Base-by-base conservation (phyloP, 768 basidiomycete genomes). In the Paxillus involutus region DNA sequence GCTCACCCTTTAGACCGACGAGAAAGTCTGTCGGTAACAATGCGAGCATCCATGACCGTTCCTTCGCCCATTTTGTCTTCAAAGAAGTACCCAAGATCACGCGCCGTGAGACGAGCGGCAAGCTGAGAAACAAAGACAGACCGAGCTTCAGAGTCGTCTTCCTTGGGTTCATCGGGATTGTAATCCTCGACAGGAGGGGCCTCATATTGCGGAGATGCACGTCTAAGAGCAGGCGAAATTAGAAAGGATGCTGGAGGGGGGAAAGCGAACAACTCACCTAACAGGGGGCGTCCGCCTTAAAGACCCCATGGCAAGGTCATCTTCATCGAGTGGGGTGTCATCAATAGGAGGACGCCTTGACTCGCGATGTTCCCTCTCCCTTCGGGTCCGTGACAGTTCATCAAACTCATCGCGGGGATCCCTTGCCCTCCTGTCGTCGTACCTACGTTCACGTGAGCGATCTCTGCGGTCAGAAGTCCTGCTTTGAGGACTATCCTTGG, bases 81-180 rank as follows among this genome's bases (percentile, higher is more conserved):
- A 68, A 99, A 98, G 79, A 99, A 99, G 75, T 94, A 91, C 60
- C 95, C 95, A 74, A 99, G 78, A 77, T 99, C 97, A 70, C 94
- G 86, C 63, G 95, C 94, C 55, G 95, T 98, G 70, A 98, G 84
- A 67, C 94, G 88, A 57, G 94, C 94, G 64, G 97, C 93, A 69
- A 99, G 86, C 76, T 98, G 97, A 64, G 95, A 96, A 69, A 97
- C 94, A 75, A 98, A 98, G 62, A 98, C 93, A 64, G 97, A 98
- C 72, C 97, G 89, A 67, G 92, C 89, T 84, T 98, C 97, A 52
- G 93, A 94, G 68, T 98, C 96, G 69, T 98, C 94, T 72, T 94
- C 92, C 64, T 88, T 89, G 7, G 89, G 88, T 59, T 98, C 94
- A 61, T 96, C 92, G 30, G 87, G 86, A 59, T 88, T 89, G 68